A percentile compares a stretch with the other conserved stretches of the same genome.
Conservation (phyloP, 2,329 filamentous ascomycete species). For the Fusarium sp. region DNA sequence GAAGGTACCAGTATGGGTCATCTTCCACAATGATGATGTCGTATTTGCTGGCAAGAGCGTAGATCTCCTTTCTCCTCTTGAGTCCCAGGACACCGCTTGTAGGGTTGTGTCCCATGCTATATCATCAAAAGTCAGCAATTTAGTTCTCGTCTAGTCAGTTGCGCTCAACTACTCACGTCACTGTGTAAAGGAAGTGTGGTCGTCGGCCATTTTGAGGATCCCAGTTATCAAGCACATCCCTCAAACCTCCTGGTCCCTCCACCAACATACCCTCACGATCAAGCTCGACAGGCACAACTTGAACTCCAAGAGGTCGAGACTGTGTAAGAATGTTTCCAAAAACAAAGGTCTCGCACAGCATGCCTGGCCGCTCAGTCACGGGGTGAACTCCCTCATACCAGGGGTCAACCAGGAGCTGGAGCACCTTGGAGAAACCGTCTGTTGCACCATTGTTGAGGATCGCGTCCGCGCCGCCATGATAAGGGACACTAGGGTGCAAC, state of each 20-base stretch:
- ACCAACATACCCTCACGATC: slow-evolving; percentile 86
- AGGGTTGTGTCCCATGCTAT: slow-evolving; percentile 80
- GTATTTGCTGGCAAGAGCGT: slow-evolving; percentile 82
- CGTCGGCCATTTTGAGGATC: slow-evolving; percentile 78
- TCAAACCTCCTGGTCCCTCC: slow-evolving; percentile 77
- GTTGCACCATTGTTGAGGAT: slow-evolving; percentile 85
- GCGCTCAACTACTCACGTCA: slow-evolving; percentile 72
- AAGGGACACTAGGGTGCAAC: slow-evolving; percentile 85
- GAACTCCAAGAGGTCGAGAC: slow-evolving; percentile 75
- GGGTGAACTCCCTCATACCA: slow-evolving; percentile 79
- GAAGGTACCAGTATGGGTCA: slow-evolving; percentile 95
- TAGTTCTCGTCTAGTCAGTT: not conserved
- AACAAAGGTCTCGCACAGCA: slow-evolving; percentile 83
- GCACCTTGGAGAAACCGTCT: slow-evolving; percentile 83
- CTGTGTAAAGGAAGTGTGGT: slow-evolving; percentile 89
- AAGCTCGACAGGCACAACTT: slow-evolving; percentile 78
- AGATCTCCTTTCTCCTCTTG: slow-evolving; percentile 80
- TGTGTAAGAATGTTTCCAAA: slow-evolving; percentile 83
- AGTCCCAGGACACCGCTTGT: slow-evolving; percentile 82
- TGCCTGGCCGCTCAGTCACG: slow-evolving; percentile 75
- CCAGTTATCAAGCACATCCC: slow-evolving; percentile 86
- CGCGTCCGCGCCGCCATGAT: slow-evolving; percentile 80
- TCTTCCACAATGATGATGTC: slow-evolving; percentile 94
- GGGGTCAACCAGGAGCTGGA: slow-evolving; percentile 80
- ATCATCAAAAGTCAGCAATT: not conserved